Evolutionary conservation across 73 alveolate genomes (phyloP).

Genomic region (Paramecium octaurelia): DNA sequence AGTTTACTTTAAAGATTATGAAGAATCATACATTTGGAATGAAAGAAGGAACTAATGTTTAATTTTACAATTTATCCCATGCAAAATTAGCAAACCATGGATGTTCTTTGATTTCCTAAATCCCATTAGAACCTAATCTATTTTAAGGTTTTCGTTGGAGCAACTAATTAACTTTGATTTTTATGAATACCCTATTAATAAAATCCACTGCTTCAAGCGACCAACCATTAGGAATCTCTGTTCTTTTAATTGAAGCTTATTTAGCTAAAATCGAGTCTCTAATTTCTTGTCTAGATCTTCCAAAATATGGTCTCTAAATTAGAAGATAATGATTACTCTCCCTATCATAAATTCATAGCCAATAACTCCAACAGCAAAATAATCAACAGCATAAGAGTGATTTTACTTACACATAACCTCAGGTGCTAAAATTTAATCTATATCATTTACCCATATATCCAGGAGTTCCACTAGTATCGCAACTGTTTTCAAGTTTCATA

Average conservation of each 20-base stretch:
- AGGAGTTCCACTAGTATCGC: conserved; percentile 58
- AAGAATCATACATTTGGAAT: conserved; percentile 4
- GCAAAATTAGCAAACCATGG: conserved; percentile 83
- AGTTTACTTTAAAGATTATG: neutral
- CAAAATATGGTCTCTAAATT: conserved; percentile 76
- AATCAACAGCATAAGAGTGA: conserved; percentile 75
- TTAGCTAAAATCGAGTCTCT: conserved; percentile 75
- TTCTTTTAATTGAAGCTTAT: conserved; percentile 60
- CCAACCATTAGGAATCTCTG: conserved; percentile 80
- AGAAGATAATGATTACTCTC: neutral
- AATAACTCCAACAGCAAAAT: conserved; percentile 85
- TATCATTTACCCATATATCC: conserved; percentile 55
- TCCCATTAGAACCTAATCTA: conserved; percentile 87
- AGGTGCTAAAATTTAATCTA: conserved; percentile 66
- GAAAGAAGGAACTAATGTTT: conserved; percentile 80
- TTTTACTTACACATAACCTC: conserved; percentile 80
- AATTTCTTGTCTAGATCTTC: conserved; percentile 71
- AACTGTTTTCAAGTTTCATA: conserved; percentile 61
- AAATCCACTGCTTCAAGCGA: conserved; percentile 75
- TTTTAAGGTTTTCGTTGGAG: conserved; percentile 80
- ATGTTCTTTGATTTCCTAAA: conserved; percentile 79
- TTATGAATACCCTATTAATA: conserved; percentile 53
- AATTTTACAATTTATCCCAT: conserved; percentile 85
- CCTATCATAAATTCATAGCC: conserved; percentile 79
- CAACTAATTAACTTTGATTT: conserved; percentile 40